Conservation (phyloP, 1,284 basidiomycete genomes). For the Melanopsichium pennsylvanicum region DNA sequence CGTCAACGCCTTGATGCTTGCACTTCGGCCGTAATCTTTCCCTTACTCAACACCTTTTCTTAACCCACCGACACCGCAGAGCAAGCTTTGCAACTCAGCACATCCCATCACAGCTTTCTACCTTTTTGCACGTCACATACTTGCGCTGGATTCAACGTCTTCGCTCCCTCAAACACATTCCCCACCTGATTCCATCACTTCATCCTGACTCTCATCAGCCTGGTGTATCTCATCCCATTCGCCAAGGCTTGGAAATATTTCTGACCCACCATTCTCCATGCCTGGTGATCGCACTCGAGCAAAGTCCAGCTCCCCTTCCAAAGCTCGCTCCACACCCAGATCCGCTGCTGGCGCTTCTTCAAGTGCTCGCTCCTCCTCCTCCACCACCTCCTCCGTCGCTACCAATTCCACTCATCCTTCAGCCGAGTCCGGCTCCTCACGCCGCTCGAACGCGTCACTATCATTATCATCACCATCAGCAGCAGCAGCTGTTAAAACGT, state of each 20-base stretch:
- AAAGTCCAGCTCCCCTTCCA: conserved; percentile 38
- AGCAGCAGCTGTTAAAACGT: not conserved
- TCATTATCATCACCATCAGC: too few species aligned
- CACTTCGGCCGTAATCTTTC: not conserved
- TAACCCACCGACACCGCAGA: too few species aligned
- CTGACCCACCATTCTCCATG: conserved; percentile 15
- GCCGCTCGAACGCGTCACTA: conserved; percentile 2
- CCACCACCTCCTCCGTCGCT: not conserved
- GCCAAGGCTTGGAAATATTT: too few species aligned
- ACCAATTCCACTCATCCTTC: not conserved
- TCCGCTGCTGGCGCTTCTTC: conserved; percentile 1
- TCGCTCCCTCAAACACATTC: too few species aligned
- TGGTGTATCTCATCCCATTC: too few species aligned
- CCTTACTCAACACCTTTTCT: too few species aligned
- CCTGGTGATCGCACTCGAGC: conserved; percentile 33
- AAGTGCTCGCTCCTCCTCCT: not conserved
- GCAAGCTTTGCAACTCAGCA: not conserved
- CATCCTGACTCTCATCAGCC: too few species aligned
- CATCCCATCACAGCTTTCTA: too few species aligned
- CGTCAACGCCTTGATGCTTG: conserved; percentile 1
- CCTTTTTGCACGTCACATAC: too few species aligned
- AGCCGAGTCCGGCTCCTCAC: conserved; percentile 1
- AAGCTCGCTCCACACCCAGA: conserved; percentile 23
- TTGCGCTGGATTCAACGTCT: too few species aligned
- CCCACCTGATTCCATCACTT: too few species aligned